A percentile compares a stretch with the other conserved stretches of the same genome.
Evolutionary conservation across 2,329 filamentous ascomycete species (phyloP).

Genomic region (Acrocalymma vagum): DNA sequence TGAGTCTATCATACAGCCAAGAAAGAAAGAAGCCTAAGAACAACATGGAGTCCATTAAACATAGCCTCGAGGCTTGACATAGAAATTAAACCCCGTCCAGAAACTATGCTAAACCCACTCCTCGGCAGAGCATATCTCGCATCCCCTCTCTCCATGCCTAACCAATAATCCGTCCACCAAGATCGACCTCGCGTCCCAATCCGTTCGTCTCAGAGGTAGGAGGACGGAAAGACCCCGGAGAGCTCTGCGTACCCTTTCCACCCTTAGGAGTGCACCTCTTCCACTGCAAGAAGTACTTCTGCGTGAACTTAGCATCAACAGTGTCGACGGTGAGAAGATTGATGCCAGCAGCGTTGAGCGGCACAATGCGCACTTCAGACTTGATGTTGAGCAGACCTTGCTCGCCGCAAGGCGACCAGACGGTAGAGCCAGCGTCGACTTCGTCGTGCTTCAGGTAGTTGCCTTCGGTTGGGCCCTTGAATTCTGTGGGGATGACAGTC

Average conservation of each 20-base stretch:
- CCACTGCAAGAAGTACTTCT: slow-evolving; percentile 48
- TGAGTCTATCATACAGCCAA: too few relatives aligned
- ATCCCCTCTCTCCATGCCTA: too few relatives aligned
- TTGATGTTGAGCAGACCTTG: slow-evolving; percentile 59
- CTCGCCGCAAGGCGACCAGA: slow-evolving; percentile 59
- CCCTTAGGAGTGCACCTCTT: slow-evolving; percentile 28
- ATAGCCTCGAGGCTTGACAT: too few relatives aligned
- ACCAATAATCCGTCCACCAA: slow-evolving; percentile 6
- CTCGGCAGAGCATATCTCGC: too few relatives aligned
- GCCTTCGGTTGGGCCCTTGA: slow-evolving; percentile 38
- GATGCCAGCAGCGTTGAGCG: slow-evolving; percentile 26
- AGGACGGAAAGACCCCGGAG: slow-evolving; percentile 2
- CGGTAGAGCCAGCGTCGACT: slow-evolving; percentile 48
- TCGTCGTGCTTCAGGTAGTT: slow-evolving; percentile 34
- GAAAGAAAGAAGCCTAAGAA: too few relatives aligned
- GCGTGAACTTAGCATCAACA: slow-evolving; percentile 49
- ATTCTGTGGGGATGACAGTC: slow-evolving; percentile 36
- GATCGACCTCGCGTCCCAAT: slow-evolving; percentile 15
- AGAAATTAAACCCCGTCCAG: too few relatives aligned
- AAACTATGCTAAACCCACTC: too few relatives aligned
- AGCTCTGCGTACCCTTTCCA: neutral
- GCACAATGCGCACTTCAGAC: slow-evolving; percentile 50
- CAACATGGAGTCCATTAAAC: too few relatives aligned
- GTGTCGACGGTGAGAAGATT: slow-evolving; percentile 53
- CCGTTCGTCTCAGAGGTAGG: slow-evolving; percentile 4